Base-by-base conservation (phyloP, 2,329 filamentous ascomycete species). In the Fusarium virguliforme region DNA sequence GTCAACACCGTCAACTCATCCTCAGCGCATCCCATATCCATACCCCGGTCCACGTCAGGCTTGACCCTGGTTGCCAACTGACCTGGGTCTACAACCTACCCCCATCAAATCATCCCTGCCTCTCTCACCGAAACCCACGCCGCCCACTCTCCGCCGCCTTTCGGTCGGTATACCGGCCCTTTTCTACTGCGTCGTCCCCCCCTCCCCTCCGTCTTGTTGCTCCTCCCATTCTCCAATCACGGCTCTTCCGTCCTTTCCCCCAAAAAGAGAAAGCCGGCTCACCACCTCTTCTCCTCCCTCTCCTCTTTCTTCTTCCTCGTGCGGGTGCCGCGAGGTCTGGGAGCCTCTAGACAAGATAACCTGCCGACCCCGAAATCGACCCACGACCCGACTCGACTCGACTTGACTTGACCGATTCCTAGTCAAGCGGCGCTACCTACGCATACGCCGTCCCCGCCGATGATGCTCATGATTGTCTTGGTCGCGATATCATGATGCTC, bases 401-500 rank as follows among this genome's bases (percentile, higher is more conserved):
- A n/a, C n/a, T n/a, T n/a, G n/a, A n/a, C n/a, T n/a, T 48, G 43
- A 48, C 41, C 43, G 24, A 48, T 48, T 48, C 43, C 43, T 15
- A 30, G 40, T 34, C 7, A 30, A 51, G 41, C 51, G 57, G 60
- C 67, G 60, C 64, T 60, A 46, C 41, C 62, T 32, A 41, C 38
- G 38, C 46, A 65, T 55, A 56, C 65, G 48, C 62, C 30, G 40
- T 62, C 64, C 50, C 64, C 68, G 60, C 62, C 63, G 62, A 78
- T 76, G 70, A 80, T 81, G 78, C 77, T 74, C 72, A 75, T 76
- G 71, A 74, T 75, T 65, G 60, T 67, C 66, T 74, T 74, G 68
- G 71, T 67, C 71, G 77, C 77, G 79, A 79, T 81, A 83, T 81
- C 76, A 84, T 84, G 83, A 84, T 80, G 80, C 79, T 77, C 78